phyloP scores from a whole-genome alignment of 2,329 filamentous ascomycete species.

The Meredithiella fracta region DNA sequence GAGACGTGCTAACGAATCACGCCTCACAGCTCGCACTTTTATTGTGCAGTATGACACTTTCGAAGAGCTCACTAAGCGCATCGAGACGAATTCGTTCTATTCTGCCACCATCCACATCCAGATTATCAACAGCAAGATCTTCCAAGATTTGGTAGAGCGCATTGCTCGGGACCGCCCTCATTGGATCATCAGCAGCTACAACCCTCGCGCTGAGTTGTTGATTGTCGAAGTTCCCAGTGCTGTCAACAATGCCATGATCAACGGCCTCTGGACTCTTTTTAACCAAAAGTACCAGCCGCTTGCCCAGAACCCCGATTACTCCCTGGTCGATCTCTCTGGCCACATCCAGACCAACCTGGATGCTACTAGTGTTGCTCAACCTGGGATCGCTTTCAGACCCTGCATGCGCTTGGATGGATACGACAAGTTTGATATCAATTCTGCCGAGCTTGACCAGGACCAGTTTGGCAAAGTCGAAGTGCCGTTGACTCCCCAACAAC shows the following conservation, averaged over 20 bases:
- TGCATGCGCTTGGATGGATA: not conserved
- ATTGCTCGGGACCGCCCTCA: slow-evolving; percentile 1
- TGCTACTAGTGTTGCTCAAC: slow-evolving; percentile 2
- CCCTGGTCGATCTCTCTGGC: slow-evolving; percentile 1
- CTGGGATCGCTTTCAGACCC: slow-evolving; percentile 7
- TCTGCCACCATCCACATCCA: slow-evolving; percentile 10
- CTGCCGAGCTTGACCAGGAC: not conserved
- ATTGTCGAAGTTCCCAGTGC: slow-evolving; percentile 8
- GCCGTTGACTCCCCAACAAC: not conserved
- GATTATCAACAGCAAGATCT: not conserved
- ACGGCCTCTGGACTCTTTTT: not conserved
- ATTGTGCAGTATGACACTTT: slow-evolving; percentile 12
- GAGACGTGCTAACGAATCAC: slow-evolving; percentile 7
- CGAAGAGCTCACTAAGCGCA: slow-evolving; percentile 8
- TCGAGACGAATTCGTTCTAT: slow-evolving; percentile 9
- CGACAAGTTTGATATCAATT: not conserved
- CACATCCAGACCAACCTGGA: not conserved
- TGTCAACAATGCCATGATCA: not conserved
- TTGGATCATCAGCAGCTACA: slow-evolving; percentile 10
- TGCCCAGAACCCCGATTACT: not conserved
- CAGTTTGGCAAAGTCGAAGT: not conserved
- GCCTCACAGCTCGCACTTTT: slow-evolving; percentile 9
- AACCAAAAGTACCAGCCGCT: not conserved
- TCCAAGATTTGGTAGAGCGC: not conserved
- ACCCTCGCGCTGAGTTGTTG: slow-evolving; percentile 7